phyloP scores from a whole-genome alignment of 441 rosid species.

The Flueggea neowawraea region DNA sequence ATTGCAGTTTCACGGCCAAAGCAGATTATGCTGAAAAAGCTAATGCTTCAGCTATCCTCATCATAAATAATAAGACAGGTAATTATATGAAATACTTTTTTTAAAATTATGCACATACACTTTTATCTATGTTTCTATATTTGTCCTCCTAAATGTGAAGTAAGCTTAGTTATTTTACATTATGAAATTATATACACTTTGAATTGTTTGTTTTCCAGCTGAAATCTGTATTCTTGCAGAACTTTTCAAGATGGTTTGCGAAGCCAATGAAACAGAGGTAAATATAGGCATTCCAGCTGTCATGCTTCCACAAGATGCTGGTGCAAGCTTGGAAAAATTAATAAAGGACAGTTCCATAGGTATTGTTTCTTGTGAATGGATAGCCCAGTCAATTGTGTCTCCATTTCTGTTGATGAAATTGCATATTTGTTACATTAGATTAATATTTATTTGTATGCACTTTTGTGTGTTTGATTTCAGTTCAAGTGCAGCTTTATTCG shows the following conservation, averaged over 20 bases:
- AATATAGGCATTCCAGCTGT: slow-evolving; percentile 81
- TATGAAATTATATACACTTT: no score
- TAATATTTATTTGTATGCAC: background rate
- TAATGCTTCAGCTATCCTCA: slow-evolving; percentile 89
- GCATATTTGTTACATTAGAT: background rate
- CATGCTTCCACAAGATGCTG: slow-evolving; percentile 99
- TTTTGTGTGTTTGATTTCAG: slow-evolving; percentile 35
- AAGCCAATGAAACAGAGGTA: slow-evolving; percentile 79
- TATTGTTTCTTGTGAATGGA: slow-evolving; percentile 17
- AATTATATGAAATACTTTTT: slow-evolving; percentile 1
- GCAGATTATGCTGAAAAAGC: slow-evolving; percentile 86
- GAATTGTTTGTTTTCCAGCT: background rate
- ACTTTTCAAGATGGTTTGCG: slow-evolving; percentile 99
- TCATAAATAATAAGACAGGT: slow-evolving; percentile 86
- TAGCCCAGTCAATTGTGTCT: background rate
- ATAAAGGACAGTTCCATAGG: slow-evolving; percentile 53
- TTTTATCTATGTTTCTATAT: background rate
- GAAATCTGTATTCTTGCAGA: slow-evolving; percentile 37
- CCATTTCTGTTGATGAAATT: slow-evolving; percentile 13
- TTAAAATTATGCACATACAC: background rate
- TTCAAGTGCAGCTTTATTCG: slow-evolving; percentile 89
- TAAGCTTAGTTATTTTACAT: background rate
- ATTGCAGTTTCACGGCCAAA: slow-evolving; percentile 87
- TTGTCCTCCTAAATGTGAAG: background rate
- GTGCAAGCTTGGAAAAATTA: slow-evolving; percentile 61